Conservation (phyloP, 1,139 yeast species). For the Barnettozyma hawaiiensis region DNA sequence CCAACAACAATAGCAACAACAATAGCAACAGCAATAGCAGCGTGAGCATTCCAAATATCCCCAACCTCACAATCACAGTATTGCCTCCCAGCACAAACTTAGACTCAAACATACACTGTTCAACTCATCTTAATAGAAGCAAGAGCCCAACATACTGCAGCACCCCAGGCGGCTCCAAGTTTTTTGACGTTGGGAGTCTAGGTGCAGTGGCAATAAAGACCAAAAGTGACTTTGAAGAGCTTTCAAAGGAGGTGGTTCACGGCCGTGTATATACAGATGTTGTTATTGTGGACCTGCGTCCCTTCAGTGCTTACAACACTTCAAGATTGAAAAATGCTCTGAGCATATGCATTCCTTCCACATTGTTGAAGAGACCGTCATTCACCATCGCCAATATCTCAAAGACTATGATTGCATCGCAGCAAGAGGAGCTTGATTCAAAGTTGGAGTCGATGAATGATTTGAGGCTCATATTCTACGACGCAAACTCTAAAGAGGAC, state of each 20-base stretch:
- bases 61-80: slow-evolving; percentile 6
- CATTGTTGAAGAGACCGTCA: slow-evolving; percentile 57
- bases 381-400: slow-evolving; percentile 49
- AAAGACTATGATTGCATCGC: slow-evolving; percentile 44
- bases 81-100: slow-evolving; percentile 1
- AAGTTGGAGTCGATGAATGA: slow-evolving; percentile 16
- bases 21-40: too few species aligned
- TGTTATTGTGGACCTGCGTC: slow-evolving; percentile 56
- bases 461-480: slow-evolving; percentile 46
- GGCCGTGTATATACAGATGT: slow-evolving; percentile 9
- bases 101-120: too few species aligned
- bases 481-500: slow-evolving; percentile 27
- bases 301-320: slow-evolving; percentile 50
- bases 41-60: neutral
- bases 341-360: slow-evolving; percentile 64
- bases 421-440: slow-evolving; percentile 28
- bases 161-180: slow-evolving; percentile 10
- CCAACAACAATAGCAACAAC: too few species aligned
- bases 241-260: neutral
- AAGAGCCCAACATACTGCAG: slow-evolving; percentile 8
- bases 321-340: slow-evolving; percentile 46
- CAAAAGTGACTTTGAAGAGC: slow-evolving; percentile 7
- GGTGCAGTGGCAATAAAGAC: slow-evolving; percentile 14
- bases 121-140: neutral
- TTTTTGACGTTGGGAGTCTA: slow-evolving; percentile 11